Evolutionary conservation across 768 basidiomycete species (phyloP).

Genomic region (Trametes cingulata): DNA sequence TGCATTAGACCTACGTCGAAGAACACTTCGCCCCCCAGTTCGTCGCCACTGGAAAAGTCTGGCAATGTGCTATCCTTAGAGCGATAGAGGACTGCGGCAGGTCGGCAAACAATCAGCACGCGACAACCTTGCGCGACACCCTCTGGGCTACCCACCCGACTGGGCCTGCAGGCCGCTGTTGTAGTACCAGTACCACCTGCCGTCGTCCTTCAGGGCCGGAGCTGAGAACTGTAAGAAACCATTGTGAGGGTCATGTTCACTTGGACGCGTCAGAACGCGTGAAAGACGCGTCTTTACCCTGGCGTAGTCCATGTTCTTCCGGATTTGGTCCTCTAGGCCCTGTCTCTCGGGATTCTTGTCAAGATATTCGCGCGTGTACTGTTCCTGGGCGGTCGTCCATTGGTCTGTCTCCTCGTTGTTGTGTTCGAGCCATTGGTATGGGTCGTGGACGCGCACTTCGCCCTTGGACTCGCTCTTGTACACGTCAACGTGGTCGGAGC

Average conservation of each 20-base stretch:
- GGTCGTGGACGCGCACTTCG: slow-evolving; percentile 63
- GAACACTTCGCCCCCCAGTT: slow-evolving; percentile 64
- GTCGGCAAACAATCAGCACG: neutral
- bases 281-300: slow-evolving; percentile 36
- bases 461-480: slow-evolving; percentile 69
- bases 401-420: slow-evolving; percentile 60
- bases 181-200: slow-evolving; percentile 79
- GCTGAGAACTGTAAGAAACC: slow-evolving; percentile 53
- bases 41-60: slow-evolving; percentile 46
- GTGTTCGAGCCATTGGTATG: slow-evolving; percentile 75
- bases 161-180: slow-evolving; percentile 80
- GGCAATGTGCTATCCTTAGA: slow-evolving; percentile 57
- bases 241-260: neutral
- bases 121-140: neutral
- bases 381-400: slow-evolving; percentile 64
- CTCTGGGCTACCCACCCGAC: slow-evolving; percentile 34
- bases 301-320: slow-evolving; percentile 51
- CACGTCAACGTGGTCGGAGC: slow-evolving; percentile 64
- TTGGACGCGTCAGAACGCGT: slow-evolving; percentile 5
- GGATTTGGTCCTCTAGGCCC: slow-evolving; percentile 60
- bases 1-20: slow-evolving; percentile 58
- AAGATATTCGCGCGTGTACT: slow-evolving; percentile 58
- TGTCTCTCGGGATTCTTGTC: slow-evolving; percentile 62
- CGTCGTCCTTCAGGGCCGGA: slow-evolving; percentile 62
- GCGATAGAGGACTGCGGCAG: slow-evolving; percentile 55